Conservation (phyloP, 805 yeast genomes). For the Grigorovia yakushimaensis region DNA sequence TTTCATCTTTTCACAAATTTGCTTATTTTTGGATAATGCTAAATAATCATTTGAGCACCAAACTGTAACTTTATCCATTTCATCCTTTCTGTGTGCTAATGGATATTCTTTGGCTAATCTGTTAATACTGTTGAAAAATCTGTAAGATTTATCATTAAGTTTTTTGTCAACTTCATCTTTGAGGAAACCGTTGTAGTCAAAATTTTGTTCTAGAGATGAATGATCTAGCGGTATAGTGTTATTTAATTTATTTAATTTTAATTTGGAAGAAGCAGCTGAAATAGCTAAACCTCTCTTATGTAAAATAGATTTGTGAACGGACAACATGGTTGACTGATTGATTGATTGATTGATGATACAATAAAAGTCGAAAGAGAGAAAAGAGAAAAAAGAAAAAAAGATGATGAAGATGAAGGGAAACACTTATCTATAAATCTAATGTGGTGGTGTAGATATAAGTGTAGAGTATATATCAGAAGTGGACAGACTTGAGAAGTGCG, state of each 20-base stretch:
- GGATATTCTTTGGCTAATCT: conserved; percentile 93
- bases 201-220: conserved; percentile 41
- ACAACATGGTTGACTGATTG: not conserved
- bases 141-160: conserved; percentile 82
- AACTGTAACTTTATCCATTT: conserved; percentile 82
- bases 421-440: no score
- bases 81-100: conserved; percentile 69
- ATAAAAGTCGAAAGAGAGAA: no score
- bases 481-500: no score
- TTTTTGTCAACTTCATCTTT: conserved; percentile 59
- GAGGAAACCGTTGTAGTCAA: conserved; percentile 66
- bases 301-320: not conserved
- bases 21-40: conserved; percentile 81
- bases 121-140: conserved; percentile 95
- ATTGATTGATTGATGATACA: no score
- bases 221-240: conserved; percentile 25
- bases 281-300: conserved; percentile 15
- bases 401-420: not conserved
- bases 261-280: conserved; percentile 25
- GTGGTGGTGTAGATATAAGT: no score
- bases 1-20: conserved; percentile 69
- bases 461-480: no score
- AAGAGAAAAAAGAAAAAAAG: not conserved
- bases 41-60: conserved; percentile 99
- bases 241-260: conserved; percentile 31